Evolutionary conservation across 2,329 filamentous ascomycete genomes (phyloP).

Genomic region (Stagonosporopsis vannaccii): DNA sequence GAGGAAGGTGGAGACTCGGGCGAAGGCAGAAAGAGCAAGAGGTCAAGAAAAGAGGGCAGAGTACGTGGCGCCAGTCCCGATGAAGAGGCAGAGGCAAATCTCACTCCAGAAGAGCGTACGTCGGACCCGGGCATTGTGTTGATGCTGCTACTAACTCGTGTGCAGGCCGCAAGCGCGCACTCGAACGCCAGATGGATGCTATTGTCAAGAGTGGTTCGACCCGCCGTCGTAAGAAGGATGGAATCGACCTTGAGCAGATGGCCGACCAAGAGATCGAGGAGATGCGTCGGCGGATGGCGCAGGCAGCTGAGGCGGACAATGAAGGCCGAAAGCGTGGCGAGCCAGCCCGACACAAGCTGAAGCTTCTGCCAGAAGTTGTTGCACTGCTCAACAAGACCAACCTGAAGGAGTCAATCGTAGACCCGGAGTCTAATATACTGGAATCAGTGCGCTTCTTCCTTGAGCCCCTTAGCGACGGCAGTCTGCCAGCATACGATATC

Average conservation of each 20-base stretch:
- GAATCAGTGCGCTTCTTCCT: constrained; percentile 97
- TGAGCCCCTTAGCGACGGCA: constrained; percentile 92
- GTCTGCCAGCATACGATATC: constrained; percentile 94
- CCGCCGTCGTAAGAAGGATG: constrained; percentile 78
- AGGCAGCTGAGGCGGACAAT: constrained; percentile 86
- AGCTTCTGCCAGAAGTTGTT: constrained; percentile 89
- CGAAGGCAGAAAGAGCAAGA: constrained; percentile 62
- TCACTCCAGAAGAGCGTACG: constrained; percentile 84
- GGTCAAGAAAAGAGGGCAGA: constrained; percentile 52
- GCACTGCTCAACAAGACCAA: constrained; percentile 89
- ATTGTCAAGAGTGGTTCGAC: constrained; percentile 84
- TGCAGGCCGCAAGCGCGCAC: constrained; percentile 74
- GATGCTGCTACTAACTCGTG: not conserved
- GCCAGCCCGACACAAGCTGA: constrained; percentile 90
- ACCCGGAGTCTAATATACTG: constrained; percentile 93
- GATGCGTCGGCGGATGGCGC: constrained; percentile 88
- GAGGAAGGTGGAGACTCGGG: constrained; percentile 57
- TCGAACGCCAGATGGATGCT: constrained; percentile 87
- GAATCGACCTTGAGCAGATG: constrained; percentile 89
- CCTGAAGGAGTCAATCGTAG: constrained; percentile 82
- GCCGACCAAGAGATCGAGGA: constrained; percentile 89
- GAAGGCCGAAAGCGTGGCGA: constrained; percentile 78
- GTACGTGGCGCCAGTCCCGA: constrained; percentile 53
- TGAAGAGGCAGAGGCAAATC: constrained; percentile 75
- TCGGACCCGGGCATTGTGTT: constrained; percentile 24